Percentiles rank a stretch among this genome's conserved stretches.
Evolutionary conservation across 1,139 yeast genomes (phyloP).

Genomic region (Nakaseomyces nivariensis): DNA sequence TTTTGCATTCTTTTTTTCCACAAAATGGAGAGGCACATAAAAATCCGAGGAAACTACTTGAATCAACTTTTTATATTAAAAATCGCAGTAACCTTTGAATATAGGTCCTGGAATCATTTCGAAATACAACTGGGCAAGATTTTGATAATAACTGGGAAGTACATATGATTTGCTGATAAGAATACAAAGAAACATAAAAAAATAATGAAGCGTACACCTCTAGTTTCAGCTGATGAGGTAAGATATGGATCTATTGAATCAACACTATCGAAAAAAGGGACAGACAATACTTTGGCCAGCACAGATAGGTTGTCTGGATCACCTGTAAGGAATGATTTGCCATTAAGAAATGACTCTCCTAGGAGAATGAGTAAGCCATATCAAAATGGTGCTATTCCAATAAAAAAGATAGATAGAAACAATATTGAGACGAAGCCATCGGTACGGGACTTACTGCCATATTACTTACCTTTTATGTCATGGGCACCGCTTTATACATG

Average conservation of each 20-base stretch:
- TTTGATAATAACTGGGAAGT: no score
- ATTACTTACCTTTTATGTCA: constrained; percentile 70
- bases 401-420: neutral
- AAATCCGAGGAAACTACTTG: no score
- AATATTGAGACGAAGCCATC: neutral
- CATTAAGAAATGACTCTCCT: neutral
- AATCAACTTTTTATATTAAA: no score
- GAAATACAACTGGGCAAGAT: no score
- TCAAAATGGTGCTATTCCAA: neutral
- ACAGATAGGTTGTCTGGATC: neutral
- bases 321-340: neutral
- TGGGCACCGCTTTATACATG: constrained; percentile 64
- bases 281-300: neutral
- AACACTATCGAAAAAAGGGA: neutral
- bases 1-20: no score
- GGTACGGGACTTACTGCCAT: constrained; percentile 33
- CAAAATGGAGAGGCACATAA: no score
- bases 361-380: neutral
- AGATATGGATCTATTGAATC: neutral
- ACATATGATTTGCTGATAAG: neutral
- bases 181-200: neutral
- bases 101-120: no score
- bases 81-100: no score
- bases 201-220: neutral
- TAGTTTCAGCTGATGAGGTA: no score